A percentile compares a stretch with the other conserved stretches of the same genome.
phyloP scores from a whole-genome alignment of 768 basidiomycete species.

The Russula compacta region DNA sequence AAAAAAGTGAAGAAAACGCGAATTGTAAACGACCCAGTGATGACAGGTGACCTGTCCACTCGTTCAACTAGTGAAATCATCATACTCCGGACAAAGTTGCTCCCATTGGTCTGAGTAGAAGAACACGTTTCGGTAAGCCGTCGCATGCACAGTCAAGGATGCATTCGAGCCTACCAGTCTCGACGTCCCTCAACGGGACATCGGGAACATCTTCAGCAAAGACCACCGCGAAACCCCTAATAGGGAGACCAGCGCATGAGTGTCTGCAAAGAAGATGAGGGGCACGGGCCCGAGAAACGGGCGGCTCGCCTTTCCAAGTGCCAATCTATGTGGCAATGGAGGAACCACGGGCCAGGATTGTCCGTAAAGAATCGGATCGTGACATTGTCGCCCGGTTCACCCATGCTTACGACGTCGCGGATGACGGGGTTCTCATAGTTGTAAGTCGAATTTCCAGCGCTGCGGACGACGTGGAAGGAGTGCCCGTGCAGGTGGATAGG shows the following conservation, averaged over 20 bases:
- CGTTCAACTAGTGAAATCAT: background rate
- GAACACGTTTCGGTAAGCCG: background rate
- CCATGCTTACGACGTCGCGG: conserved; percentile 16
- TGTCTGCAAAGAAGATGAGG: background rate
- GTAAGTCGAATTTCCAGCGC: conserved; percentile 9
- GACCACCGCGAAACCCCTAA: background rate
- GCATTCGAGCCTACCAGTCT: background rate
- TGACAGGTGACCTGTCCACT: background rate
- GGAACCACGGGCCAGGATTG: conserved; percentile 10
- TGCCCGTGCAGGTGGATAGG: conserved; percentile 13
- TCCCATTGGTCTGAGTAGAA: background rate
- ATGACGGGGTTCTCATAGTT: conserved; percentile 16
- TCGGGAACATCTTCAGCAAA: conserved; percentile 1
- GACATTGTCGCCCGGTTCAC: conserved; percentile 1
- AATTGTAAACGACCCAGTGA: background rate
- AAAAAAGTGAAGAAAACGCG: too few relatives aligned
- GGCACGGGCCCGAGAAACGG: too few relatives aligned
- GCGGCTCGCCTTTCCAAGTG: background rate
- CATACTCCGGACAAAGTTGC: background rate
- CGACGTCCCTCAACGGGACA: background rate
- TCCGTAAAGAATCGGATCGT: conserved; percentile 25
- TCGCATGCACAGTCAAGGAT: background rate
- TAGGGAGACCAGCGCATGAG: background rate
- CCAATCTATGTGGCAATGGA: conserved; percentile 3
- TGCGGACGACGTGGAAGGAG: conserved; percentile 8